Base-by-base conservation (phyloP, 208 protist genomes). In the Spongospora subterranea region DNA sequence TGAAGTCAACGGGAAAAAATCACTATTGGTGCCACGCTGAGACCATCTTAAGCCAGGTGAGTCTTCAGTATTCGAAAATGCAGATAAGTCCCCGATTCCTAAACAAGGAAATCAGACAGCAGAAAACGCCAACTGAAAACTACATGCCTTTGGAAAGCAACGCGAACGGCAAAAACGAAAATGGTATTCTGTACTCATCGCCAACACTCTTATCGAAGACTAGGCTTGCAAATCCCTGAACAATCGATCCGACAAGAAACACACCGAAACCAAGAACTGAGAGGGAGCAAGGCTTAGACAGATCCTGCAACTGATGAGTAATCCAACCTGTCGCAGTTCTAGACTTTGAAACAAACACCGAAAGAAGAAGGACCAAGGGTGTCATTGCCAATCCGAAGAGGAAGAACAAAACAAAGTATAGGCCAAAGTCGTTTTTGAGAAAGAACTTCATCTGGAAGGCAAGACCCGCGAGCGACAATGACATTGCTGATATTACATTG, bases 361-460 rank as follows among this genome's bases (percentile, higher is more conserved):
- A 6, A 29, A 60, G 24, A 6, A 60, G 50, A 60, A 60, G 50
- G 24, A 60, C 50, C 50, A 60, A 60, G 24, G 50, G 50, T 60
- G 50, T 60, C 50, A 60, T 60, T 60, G 50, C 6, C 6, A 60
- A 24, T 6, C 50, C 50, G 50, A 60, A 60, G 50, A 60, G 50
- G 50, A 60, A 60, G 24, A 60, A 60, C 50, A 60, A 24, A 24
- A 60, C 50, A 24, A 60, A 60, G 50, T 60, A 60, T 24, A 60
- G 50, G 24, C 50, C 24, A 60, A 60, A 60, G 50, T 60, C 50
- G 50, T 60, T 60, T 60, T 60, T 60, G 13, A 60, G 6, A 24
- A 60, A 60, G 50, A 60, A 60, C 24, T 60, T 60, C 50, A 60
- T 60, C 50, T 60, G 50, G 50, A 60, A 60, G 24, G 50, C 50